These are phyloP conservation scores for Pleurotus tuber-regium DNA, from an alignment of 768 basidiomycete genomes.

Conservation along the genomic window DNA sequence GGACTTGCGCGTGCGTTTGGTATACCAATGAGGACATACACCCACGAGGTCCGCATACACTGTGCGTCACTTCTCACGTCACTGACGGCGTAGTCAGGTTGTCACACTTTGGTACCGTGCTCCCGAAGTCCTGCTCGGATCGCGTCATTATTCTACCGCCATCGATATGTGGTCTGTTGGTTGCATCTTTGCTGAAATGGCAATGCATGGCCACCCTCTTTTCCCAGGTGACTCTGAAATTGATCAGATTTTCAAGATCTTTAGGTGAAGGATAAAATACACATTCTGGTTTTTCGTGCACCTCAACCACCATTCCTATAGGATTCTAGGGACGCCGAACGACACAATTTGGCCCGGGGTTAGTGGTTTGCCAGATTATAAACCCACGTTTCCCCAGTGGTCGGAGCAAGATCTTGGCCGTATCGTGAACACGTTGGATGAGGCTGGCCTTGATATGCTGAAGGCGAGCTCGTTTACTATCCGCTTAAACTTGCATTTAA, in stretches of 20 bases:
- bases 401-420: slow-evolving; percentile 65
- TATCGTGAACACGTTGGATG: slow-evolving; percentile 71
- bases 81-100: slow-evolving; percentile 54
- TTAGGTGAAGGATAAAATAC: slow-evolving; percentile 84
- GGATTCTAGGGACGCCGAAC: slow-evolving; percentile 91
- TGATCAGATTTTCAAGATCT: slow-evolving; percentile 99
- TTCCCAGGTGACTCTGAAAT: slow-evolving; percentile 99
- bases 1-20: slow-evolving; percentile 96
- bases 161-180: slow-evolving; percentile 99
- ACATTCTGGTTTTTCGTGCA: background rate
- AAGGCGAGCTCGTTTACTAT: slow-evolving; percentile 41
- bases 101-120: slow-evolving; percentile 99
- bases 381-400: slow-evolving; percentile 97
- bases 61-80: slow-evolving; percentile 6
- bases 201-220: slow-evolving; percentile 82
- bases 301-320: slow-evolving; percentile 25
- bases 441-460: slow-evolving; percentile 76
- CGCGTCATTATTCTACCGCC: slow-evolving; percentile 94
- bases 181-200: slow-evolving; percentile 99
- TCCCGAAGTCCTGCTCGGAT: slow-evolving; percentile 94
- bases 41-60: slow-evolving; percentile 75
- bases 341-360: slow-evolving; percentile 94
- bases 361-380: slow-evolving; percentile 87
- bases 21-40: slow-evolving; percentile 98
- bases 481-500: background rate